Evolutionary conservation across 371 early-diverging fungal species (phyloP), one percentile per base, ranked within the genome.

Genomic region (Haplosporangium sp.): DNA sequence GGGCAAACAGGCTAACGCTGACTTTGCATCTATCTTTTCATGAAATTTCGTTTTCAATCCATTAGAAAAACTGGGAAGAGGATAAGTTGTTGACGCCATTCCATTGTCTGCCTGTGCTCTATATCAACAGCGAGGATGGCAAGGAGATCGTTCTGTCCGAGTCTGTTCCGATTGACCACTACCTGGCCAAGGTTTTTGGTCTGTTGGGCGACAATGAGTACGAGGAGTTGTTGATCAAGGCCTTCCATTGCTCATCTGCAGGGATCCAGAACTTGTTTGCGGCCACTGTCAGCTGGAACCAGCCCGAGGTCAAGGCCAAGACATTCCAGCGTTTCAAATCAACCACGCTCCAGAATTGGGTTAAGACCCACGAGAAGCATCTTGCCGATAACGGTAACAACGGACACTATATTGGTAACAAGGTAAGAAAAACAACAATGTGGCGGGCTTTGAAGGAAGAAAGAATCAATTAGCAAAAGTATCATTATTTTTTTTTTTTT

Each of bases 181-280:
- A 62, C 58, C 55, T 76, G 3, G 70, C 76, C 47, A 76, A 76
- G 56, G 40, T 21, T 14, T 70, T 66, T n/a, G 59, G 50, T 53
- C 71, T 76, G n/a, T 23, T 76, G 21, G 76, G 76, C 20, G 59
- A 67, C 21, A 76, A 76, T 45, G 67, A 62, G n/a, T 76, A 71
- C 36, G 71, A 76, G 37, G 70, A 65, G 38, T 46, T 21, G 14
- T 0, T 70, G 54, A 70, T 76, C 56, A 70, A 67, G 53, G 38
- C 47, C 13, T 60, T 67, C 48, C 63, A 71, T 21, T 54, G 21
- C 0, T 70, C 76, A 9, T 52, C 64, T 16, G 11, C 36, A 16
- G 13, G 29, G 2, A 0, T 76, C 50, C 63, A 63, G 18, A 42
- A 13, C 10, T 0, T 11, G n/a, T 66, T 66, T 55, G 42, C 67